Percentiles rank a stretch among this genome's conserved stretches.
These are phyloP conservation scores for Clonostachys rosea DNA, from an alignment of 2,329 filamentous ascomycete species.

Conservation along the genomic window DNA sequence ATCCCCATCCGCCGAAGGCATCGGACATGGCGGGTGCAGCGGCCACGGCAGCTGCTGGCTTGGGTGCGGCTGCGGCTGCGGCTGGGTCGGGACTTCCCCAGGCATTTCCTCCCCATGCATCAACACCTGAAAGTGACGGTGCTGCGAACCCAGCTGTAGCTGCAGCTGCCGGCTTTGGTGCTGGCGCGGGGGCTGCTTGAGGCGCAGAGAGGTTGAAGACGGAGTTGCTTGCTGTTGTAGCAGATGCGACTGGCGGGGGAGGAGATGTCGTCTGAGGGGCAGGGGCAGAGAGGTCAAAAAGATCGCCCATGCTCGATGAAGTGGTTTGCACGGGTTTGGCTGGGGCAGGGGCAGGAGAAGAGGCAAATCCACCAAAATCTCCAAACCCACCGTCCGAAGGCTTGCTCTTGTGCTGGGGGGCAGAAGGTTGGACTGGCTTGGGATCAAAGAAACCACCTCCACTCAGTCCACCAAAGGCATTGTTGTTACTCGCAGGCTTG, in stretches of 20 bases:
- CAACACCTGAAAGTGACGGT: constrained; percentile 44
- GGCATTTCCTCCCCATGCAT: constrained; percentile 84
- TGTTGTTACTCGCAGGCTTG: constrained; percentile 18
- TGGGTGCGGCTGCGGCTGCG: constrained; percentile 8
- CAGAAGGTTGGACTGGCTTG: constrained; percentile 55
- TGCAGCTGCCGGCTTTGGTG: constrained; percentile 32
- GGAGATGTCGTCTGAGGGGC: constrained; percentile 37
- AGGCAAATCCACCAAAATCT: constrained; percentile 58
- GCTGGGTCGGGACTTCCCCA: constrained; percentile 68
- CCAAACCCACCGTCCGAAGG: constrained; percentile 59
- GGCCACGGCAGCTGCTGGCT: constrained; percentile 29
- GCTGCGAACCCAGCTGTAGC: constrained; percentile 29
- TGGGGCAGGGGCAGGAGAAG: constrained; percentile 25
- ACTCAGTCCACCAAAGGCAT: constrained; percentile 48
- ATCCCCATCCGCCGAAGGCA: constrained; percentile 44
- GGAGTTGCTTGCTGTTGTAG: constrained; percentile 44
- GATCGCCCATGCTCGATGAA: constrained; percentile 64
- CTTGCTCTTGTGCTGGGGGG: constrained; percentile 38
- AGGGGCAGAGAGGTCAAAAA: constrained; percentile 71
- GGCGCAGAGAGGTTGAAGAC: constrained; percentile 75
- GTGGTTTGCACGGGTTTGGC: constrained; percentile 36
- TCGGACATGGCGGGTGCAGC: constrained; percentile 58
- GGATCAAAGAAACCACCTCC: constrained; percentile 83
- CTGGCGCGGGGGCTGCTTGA: constrained; percentile 29
- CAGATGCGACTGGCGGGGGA: constrained; percentile 30